Percentiles rank a stretch among this genome's conserved stretches.
Conservation (phyloP, 768 basidiomycete species). For the Cyclocybe aegerita region DNA sequence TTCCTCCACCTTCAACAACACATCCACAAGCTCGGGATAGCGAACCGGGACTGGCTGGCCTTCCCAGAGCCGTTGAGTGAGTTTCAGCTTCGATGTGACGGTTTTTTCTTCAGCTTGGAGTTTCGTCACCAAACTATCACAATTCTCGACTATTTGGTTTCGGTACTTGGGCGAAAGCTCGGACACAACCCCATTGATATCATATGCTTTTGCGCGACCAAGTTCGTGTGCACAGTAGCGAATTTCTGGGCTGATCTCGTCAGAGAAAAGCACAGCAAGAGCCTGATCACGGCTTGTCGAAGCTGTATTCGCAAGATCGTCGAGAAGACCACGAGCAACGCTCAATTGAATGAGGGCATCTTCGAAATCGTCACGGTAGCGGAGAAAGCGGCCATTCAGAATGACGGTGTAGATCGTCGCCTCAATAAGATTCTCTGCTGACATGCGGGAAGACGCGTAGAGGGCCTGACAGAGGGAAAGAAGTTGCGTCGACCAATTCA, state of each 20-base stretch:
- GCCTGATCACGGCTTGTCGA: conserved; percentile 85
- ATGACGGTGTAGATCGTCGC: conserved; percentile 77
- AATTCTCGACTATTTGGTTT: conserved; percentile 63
- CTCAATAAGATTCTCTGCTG: conserved; percentile 63
- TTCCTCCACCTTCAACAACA: conserved; percentile 79
- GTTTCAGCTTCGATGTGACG: conserved; percentile 47
- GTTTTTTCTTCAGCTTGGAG: conserved; percentile 45
- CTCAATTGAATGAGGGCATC: conserved; percentile 74
- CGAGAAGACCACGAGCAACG: conserved; percentile 74
- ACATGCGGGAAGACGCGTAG: conserved; percentile 50
- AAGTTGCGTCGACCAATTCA: conserved; percentile 76
- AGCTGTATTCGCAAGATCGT: conserved; percentile 61
- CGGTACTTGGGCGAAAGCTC: conserved; percentile 60
- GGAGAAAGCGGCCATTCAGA: conserved; percentile 79
- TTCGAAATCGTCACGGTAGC: conserved; percentile 74
- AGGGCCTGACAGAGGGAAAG: conserved; percentile 71
- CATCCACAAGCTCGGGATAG: conserved; percentile 89
- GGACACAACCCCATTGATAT: conserved; percentile 71
- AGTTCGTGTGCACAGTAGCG: conserved; percentile 91
- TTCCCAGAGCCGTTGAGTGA: conserved; percentile 73
- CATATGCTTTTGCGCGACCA: conserved; percentile 76
- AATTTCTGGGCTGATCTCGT: conserved; percentile 89
- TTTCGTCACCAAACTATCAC: conserved; percentile 49
- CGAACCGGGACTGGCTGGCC: conserved; percentile 81
- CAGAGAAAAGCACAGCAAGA: conserved; percentile 77